Evolutionary conservation across 495 filamentous ascomycete species (phyloP), one percentile per base, ranked within the genome.

Genomic region (Sabuloglossum arenarium): DNA sequence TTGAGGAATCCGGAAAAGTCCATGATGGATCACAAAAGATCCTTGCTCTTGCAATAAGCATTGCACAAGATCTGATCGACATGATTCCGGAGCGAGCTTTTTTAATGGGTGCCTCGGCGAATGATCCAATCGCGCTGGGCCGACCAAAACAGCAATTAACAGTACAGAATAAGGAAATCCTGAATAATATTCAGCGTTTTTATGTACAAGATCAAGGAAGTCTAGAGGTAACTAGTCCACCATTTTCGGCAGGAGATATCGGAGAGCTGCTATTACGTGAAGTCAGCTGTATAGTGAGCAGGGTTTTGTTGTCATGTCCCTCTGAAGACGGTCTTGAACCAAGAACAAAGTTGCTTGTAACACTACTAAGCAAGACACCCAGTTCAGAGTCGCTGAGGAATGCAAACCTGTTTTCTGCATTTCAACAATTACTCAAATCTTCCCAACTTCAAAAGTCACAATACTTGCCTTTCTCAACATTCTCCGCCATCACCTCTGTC

Each of bases 81-180:
- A 66, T 89, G 23, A 71, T 88, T 14, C 85, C 85, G 14, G 80
- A 85, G 56, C 71, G 81, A 56, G 77, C 79, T 10, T 89, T 93
- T 31, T 25, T 56, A 21, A 30, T 49, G 39, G 42, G 37, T 49
- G 14, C 8, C 29, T 56, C 51, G 14, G 29, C 23, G 30, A 21
- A 32, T 27, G 46, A 45, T 25, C 8, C 21, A 24, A 8, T 28
- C 1, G 6, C 27, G 14, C 27, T 46, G 5, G 50, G 50, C 10
- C 29, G 25, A 12, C 31, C 14, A 2, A 0, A 45, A 14, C 30
- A 21, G 0, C 28, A 24, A n/a, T 39, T 27, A 24, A 24, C 53
- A 3, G 16, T 45, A 11, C 24, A 24, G 31, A 55, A 23, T 23
- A 25, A 24, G 21, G 76, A 77, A 23, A 67, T 82, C 21, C 66